Evolutionary conservation across 768 basidiomycete genomes (phyloP), one percentile per base, ranked within the genome.

Genomic region (Trametes cinnabarina): DNA sequence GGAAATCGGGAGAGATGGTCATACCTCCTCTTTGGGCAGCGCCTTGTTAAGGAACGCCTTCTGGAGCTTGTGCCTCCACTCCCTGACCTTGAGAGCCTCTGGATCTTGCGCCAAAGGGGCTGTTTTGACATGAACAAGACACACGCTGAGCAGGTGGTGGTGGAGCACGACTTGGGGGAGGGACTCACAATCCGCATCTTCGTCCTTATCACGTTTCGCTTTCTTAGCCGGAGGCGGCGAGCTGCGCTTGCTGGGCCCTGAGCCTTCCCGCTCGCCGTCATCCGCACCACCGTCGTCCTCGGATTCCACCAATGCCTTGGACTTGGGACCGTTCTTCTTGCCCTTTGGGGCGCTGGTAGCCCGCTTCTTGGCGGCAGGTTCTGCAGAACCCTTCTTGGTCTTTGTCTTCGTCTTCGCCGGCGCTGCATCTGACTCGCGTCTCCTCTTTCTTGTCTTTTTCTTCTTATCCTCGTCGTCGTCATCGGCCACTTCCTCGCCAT

Each of bases 51-150:
- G 69, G 76, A 94, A 89, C 0, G 84, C 89, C 71, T 93, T 90
- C 74, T 98, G 94, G 2, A 97, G 80, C 71, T 85, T 89, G 71
- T 96, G 93, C 63, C 95, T 80, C 94, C 94, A 96, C 57, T 91
- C 89, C 68, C 90, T 86, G 65, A 95, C 92, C 71, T 87, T 86
- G 53, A 76, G 66, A 22, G 85, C 88, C 60, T 88, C 87, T 1
- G 79, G 79, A 70, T 89, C 85, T 47, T 71, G 74, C 40, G 75
- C 72, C 52, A 85, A 61, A 50, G 77, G 76, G 55, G 76, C 78
- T 78, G 48, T 17, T 41, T 46, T 22, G 47, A 22, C 30, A 9
- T 14, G 26, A 34, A 32, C 23, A 22, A 5, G 32, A 6, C 11
- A 11, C 9, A 51, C 3, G 22, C 22, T 22, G 32, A 51, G 22